A percentile compares a stretch with the other conserved stretches of the same genome.
phyloP scores from a whole-genome alignment of 139 green algal species.

The Zygnema cylindricum region DNA sequence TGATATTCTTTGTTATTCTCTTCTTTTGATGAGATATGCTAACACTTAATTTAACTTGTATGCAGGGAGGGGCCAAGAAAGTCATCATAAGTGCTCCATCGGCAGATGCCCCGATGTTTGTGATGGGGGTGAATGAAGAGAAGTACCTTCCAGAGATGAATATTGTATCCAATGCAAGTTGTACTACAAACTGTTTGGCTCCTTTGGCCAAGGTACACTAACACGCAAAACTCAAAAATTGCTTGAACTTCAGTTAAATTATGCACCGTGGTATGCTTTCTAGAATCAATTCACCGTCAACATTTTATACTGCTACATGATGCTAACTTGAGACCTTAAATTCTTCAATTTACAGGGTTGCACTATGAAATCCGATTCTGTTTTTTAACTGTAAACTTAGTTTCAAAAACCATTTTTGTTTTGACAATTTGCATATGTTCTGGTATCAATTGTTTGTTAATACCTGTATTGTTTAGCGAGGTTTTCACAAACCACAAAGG shows the following conservation, averaged over 20 bases:
- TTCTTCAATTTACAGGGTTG: too few species aligned
- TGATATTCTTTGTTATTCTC: not conserved
- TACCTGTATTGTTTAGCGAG: not conserved
- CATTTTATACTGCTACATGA: too few species aligned
- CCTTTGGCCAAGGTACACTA: conserved; percentile 73
- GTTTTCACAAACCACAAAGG: not conserved
- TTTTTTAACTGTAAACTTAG: too few species aligned
- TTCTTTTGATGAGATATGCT: too few species aligned
- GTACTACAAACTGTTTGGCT: conserved; percentile 73
- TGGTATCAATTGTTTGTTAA: not conserved
- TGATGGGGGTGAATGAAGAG: conserved; percentile 70
- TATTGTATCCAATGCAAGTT: conserved; percentile 71
- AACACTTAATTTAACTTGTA: not conserved
- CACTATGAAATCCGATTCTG: too few species aligned
- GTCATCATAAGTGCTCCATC: conserved; percentile 94
- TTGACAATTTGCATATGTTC: too few species aligned
- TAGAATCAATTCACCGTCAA: too few species aligned
- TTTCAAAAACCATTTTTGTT: too few species aligned
- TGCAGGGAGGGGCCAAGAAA: conserved; percentile 88
- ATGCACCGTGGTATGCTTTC: too few species aligned
- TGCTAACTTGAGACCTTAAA: too few species aligned
- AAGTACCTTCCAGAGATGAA: conserved; percentile 61
- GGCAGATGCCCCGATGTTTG: conserved; percentile 89
- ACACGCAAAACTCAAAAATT: too few species aligned
- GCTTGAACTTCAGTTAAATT: too few species aligned